phyloP scores from a whole-genome alignment of 1,139 yeast genomes.

The Wickerhamomyces sp. region DNA sequence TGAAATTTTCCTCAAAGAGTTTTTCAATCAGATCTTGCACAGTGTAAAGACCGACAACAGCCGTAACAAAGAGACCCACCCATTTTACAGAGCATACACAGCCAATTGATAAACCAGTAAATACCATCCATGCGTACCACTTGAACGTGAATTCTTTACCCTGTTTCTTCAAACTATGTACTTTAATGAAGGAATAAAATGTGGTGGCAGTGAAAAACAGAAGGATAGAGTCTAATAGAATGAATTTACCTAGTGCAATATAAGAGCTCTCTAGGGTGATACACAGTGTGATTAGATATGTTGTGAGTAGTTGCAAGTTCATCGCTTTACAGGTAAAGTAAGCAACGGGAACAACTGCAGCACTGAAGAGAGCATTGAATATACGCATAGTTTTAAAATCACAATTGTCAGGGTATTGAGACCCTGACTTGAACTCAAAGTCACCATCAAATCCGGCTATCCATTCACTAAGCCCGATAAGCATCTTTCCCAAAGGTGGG shows the following conservation, averaged over 20 bases:
- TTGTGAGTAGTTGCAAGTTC: conserved; percentile 41
- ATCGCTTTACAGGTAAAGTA: conserved; percentile 53
- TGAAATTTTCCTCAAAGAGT: conserved; percentile 41
- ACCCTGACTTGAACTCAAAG: conserved; percentile 63
- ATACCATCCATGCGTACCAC: conserved; percentile 54
- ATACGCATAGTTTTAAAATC: conserved; percentile 59
- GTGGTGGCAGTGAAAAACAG: conserved; percentile 66
- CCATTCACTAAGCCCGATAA: conserved; percentile 64
- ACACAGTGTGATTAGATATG: conserved; percentile 54
- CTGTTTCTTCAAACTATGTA: conserved; percentile 42
- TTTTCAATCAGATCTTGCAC: conserved; percentile 68
- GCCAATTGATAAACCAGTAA: conserved; percentile 82
- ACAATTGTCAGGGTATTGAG: conserved; percentile 47
- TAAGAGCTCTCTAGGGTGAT: conserved; percentile 62
- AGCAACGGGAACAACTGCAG: conserved; percentile 59
- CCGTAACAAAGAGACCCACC: conserved; percentile 90
- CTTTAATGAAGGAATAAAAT: conserved; percentile 49
- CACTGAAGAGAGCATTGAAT: conserved; percentile 62
- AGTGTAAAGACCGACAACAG: conserved; percentile 81
- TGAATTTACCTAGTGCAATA: conserved; percentile 64
- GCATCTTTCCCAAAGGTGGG: conserved; percentile 73
- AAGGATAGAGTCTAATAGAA: conserved; percentile 68
- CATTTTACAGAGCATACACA: conserved; percentile 92
- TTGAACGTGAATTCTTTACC: conserved; percentile 35
- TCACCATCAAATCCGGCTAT: conserved; percentile 65